Evolutionary conservation across 2,329 filamentous ascomycete genomes (phyloP).

Genomic region (Colletotrichum graminicola): DNA sequence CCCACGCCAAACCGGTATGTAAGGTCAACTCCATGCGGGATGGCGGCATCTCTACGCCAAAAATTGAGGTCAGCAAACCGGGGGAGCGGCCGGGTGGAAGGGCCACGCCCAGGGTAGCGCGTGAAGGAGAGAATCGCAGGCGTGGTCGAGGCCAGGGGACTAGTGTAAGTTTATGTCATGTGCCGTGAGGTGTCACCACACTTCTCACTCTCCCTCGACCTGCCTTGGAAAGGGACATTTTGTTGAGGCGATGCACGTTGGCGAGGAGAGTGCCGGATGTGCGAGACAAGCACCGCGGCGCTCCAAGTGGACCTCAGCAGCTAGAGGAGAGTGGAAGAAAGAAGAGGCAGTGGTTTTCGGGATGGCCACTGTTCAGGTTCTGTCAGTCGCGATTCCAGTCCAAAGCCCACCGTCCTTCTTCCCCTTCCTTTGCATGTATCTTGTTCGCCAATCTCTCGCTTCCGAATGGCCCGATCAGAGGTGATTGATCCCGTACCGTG

Average conservation of each 20-base stretch:
- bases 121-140: slow-evolving; percentile 31
- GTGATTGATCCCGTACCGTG: slow-evolving; percentile 10
- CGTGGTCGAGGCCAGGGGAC: slow-evolving; percentile 25
- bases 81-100: slow-evolving; percentile 34
- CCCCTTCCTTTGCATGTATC: slow-evolving; percentile 11
- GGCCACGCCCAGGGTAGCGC: slow-evolving; percentile 33
- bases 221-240: slow-evolving; percentile 15
- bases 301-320: slow-evolving; percentile 28
- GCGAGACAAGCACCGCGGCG: slow-evolving; percentile 32
- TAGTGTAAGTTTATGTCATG: slow-evolving; percentile 35
- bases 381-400: slow-evolving; percentile 14
- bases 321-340: slow-evolving; percentile 20
- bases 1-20: slow-evolving; percentile 14
- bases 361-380: slow-evolving; percentile 19
- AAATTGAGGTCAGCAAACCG: slow-evolving; percentile 36
- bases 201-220: slow-evolving; percentile 34
- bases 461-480: slow-evolving; percentile 15
- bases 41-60: slow-evolving; percentile 35
- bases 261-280: slow-evolving; percentile 17
- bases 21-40: slow-evolving; percentile 14
- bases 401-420: not conserved
- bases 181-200: slow-evolving; percentile 35
- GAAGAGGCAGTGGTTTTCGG: not conserved
- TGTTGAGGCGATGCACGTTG: slow-evolving; percentile 32
- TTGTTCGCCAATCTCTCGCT: not conserved